Evolutionary conservation across 192 early-diverging fungal genomes (phyloP).

Genomic region (Backusella morwellensis): DNA sequence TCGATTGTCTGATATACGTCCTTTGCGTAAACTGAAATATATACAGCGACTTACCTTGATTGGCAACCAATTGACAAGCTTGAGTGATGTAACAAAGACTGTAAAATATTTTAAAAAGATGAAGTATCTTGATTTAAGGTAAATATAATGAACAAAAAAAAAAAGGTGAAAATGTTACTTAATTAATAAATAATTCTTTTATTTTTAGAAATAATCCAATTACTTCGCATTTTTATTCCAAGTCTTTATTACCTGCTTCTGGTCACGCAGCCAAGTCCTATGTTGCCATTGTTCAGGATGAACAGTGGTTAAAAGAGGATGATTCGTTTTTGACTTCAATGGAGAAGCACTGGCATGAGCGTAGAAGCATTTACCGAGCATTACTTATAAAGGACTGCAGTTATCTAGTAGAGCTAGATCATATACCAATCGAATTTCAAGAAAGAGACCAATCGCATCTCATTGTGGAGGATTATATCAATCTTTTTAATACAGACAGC

Average conservation of each 20-base stretch:
- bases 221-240: slow-evolving; percentile 2
- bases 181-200: not conserved
- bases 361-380: slow-evolving; percentile 17
- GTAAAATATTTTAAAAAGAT: slow-evolving; percentile 15
- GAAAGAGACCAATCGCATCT: not conserved
- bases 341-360: slow-evolving; percentile 7
- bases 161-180: not conserved
- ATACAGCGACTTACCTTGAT: slow-evolving; percentile 44
- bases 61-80: slow-evolving; percentile 40
- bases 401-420: slow-evolving; percentile 12
- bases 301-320: slow-evolving; percentile 9
- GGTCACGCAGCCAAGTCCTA: not conserved
- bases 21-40: slow-evolving; percentile 34
- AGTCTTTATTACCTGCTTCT: not conserved
- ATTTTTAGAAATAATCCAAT: slow-evolving; percentile 16
- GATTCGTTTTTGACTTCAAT: not conserved
- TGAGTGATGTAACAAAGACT: slow-evolving; percentile 14
- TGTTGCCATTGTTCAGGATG: slow-evolving; percentile 11
- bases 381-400: slow-evolving; percentile 10
- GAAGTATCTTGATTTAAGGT: slow-evolving; percentile 26
- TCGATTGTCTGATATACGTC: slow-evolving; percentile 33
- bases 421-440: not conserved
- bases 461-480: not conserved
- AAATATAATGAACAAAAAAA: not conserved
- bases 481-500: not conserved